A percentile compares a stretch with the other conserved stretches of the same genome.
phyloP scores from a whole-genome alignment of 1,139 yeast species.

The Taphrina wiesneri region DNA sequence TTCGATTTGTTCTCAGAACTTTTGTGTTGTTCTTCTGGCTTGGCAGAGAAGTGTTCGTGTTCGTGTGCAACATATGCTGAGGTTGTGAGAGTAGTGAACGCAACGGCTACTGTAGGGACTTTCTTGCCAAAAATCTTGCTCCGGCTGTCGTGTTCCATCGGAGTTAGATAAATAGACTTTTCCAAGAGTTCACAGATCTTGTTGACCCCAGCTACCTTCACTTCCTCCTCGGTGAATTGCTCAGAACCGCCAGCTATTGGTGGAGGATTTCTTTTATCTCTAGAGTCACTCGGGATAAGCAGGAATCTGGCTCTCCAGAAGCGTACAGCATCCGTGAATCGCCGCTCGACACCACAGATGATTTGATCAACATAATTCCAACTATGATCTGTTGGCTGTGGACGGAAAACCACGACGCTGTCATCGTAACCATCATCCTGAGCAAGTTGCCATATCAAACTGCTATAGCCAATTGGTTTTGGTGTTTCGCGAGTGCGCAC shows the following conservation, averaged over 20 bases:
- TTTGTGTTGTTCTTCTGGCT: not conserved
- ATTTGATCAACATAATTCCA: slow-evolving; percentile 93
- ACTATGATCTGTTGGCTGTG: slow-evolving; percentile 50
- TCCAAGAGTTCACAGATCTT: slow-evolving; percentile 35
- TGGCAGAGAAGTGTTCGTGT: slow-evolving; percentile 38
- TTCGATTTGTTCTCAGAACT: slow-evolving; percentile 1
- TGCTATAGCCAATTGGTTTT: slow-evolving; percentile 33
- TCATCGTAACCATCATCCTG: slow-evolving; percentile 33
- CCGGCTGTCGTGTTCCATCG: not conserved
- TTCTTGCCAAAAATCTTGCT: slow-evolving; percentile 51
- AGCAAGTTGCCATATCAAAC: slow-evolving; percentile 34
- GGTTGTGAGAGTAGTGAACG: slow-evolving; percentile 87
- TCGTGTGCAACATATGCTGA: slow-evolving; percentile 64
- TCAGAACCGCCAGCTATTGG: slow-evolving; percentile 42
- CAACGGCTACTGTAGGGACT: slow-evolving; percentile 74
- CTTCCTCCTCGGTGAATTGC: slow-evolving; percentile 30
- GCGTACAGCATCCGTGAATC: slow-evolving; percentile 56
- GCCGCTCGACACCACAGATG: slow-evolving; percentile 85
- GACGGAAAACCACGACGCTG: slow-evolving; percentile 15
- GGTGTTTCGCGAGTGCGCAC: slow-evolving; percentile 27
- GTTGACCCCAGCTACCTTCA: slow-evolving; percentile 23
- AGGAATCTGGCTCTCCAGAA: slow-evolving; percentile 78
- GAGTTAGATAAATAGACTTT: slow-evolving; percentile 41
- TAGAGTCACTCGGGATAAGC: slow-evolving; percentile 67
- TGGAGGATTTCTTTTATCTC: slow-evolving; percentile 48